Evolutionary conservation across 148 eudicot genomes (phyloP).

Genomic region (Vaccinium darrowii): DNA sequence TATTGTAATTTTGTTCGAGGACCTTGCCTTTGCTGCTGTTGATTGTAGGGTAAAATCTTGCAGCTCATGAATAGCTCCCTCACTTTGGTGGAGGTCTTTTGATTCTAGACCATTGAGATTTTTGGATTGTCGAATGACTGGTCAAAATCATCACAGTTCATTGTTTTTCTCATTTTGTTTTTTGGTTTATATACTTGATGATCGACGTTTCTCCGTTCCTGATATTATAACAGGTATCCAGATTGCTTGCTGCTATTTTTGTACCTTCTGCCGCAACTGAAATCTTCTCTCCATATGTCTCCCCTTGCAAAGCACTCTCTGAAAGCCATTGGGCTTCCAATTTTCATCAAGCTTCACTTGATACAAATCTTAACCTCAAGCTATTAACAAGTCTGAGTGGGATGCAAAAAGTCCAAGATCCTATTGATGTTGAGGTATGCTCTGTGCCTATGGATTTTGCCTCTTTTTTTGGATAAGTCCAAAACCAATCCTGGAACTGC

Average conservation of each 20-base stretch:
- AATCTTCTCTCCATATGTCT: slow-evolving; percentile 23
- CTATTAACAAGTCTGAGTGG: slow-evolving; percentile 36
- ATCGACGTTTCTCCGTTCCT: slow-evolving; percentile 9
- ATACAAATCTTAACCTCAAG: slow-evolving; percentile 57
- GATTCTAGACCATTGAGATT: background rate
- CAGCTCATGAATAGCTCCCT: background rate
- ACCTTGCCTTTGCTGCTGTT: background rate
- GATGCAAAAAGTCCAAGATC: slow-evolving; percentile 29
- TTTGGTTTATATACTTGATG: background rate
- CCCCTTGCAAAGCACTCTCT: slow-evolving; percentile 37
- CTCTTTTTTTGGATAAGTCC: background rate
- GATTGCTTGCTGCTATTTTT: slow-evolving; percentile 69
- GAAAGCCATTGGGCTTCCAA: slow-evolving; percentile 70
- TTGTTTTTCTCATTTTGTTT: background rate
- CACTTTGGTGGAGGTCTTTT: background rate
- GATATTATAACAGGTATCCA: slow-evolving; percentile 57
- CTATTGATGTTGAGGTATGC: slow-evolving; percentile 48
- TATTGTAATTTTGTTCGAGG: background rate
- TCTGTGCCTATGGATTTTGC: slow-evolving; percentile 2
- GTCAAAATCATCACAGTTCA: background rate
- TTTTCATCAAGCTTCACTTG: slow-evolving; percentile 89
- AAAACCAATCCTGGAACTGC: background rate
- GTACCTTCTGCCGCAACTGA: slow-evolving; percentile 49
- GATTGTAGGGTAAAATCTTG: background rate
- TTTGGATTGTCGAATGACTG: background rate